Conservation (phyloP, 352 stramenopile species). For the Thalassiosira mediterranea region DNA sequence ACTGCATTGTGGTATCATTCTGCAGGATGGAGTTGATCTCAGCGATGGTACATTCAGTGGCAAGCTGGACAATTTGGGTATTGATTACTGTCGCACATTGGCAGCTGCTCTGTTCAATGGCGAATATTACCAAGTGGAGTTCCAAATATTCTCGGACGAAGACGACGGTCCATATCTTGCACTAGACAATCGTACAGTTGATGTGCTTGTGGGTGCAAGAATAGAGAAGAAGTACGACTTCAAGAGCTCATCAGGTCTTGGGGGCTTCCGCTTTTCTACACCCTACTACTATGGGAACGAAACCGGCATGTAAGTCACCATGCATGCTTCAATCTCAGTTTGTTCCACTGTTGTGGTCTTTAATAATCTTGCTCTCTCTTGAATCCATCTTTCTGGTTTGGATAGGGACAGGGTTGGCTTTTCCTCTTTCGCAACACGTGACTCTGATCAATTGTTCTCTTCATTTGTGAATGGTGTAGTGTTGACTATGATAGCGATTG, state of each 20-base stretch:
- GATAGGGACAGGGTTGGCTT: slow-evolving; percentile 25
- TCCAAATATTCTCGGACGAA: slow-evolving; percentile 8
- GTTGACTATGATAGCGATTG: slow-evolving; percentile 33
- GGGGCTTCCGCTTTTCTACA: slow-evolving; percentile 23
- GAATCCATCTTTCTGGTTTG: no score
- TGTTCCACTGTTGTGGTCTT: no score
- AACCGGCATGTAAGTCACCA: slow-evolving; percentile 2
- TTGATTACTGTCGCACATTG: slow-evolving; percentile 17
- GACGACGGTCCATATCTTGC: slow-evolving; percentile 5
- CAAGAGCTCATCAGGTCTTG: neutral
- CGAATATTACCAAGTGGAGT: slow-evolving; percentile 1
- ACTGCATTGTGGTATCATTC: slow-evolving; percentile 23
- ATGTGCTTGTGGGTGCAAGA: slow-evolving; percentile 23
- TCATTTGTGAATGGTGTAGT: slow-evolving; percentile 43
- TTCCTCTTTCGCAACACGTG: slow-evolving; percentile 36
- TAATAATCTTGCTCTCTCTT: no score
- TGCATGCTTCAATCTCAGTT: neutral
- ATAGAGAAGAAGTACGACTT: slow-evolving; percentile 21
- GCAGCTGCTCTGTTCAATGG: slow-evolving; percentile 32
- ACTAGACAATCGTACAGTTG: slow-evolving; percentile 16
- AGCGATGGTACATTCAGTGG: neutral
- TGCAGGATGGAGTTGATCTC: neutral
- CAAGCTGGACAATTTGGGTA: slow-evolving; percentile 10
- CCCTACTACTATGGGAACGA: slow-evolving; percentile 32
- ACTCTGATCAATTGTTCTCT: slow-evolving; percentile 37